Base-by-base conservation (phyloP, 768 basidiomycete species). In the Kwoniella pini region DNA sequence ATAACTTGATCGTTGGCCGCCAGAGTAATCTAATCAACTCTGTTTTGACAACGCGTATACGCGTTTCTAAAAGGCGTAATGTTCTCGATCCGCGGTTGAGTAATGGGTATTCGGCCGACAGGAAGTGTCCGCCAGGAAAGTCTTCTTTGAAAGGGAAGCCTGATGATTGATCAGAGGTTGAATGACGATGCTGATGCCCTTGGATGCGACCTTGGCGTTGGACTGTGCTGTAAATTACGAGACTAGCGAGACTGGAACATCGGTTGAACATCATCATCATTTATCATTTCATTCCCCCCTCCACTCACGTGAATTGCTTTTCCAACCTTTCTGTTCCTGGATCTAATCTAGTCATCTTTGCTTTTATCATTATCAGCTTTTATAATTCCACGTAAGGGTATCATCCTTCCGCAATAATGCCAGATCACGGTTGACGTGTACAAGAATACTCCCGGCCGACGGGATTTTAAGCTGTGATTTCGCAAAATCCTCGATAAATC, bases 391-490 rank as follows among this genome's bases (percentile, higher is more conserved):
- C n/a, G n/a, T n/a, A n/a, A n/a, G n/a, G n/a, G 48, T 31, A 26
- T 57, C 55, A 57, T 50, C 9, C 21, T n/a, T 5, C 0, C 4
- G 19, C 22, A 54, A 38, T 6, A 61, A 61, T 38, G n/a, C 52
- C 59, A 61, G 28, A 39, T 61, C 59, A 61, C 33, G 59, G 59
- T 61, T 61, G 59, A 61, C 59, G 51, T 48, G 44, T 30, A 52
- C 36, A 12, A 57, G 13, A 6, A 51, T 45, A 19, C 7, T 15
- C n/a, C 21, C 28, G 46, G 44, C 40, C 46, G 56, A 48, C 58
- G 42, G 54, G 40, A 15, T 36, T 30, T 43, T 27, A 36, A 15
- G 3, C 55, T 49, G 57, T 51, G 36, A 53, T 61, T 48, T 44
- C 15, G 33, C 30, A n/a, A n/a, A n/a, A n/a, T n/a, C n/a, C n/a